Evolutionary conservation across 176 grass and related monocot genomes (phyloP).

Genomic region (Triticum timopheevii): DNA sequence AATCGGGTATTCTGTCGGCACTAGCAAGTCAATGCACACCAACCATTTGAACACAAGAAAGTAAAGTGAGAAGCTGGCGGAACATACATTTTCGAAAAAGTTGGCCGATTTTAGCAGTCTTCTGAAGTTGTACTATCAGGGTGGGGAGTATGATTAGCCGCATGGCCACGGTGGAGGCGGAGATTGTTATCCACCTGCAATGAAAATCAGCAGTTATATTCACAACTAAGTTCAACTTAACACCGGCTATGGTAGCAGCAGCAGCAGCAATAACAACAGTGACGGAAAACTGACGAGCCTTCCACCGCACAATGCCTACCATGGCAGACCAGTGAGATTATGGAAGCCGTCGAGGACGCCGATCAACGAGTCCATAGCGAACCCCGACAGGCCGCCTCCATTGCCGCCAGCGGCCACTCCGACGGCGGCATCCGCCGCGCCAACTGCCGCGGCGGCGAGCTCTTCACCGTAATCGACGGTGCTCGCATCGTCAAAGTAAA

Average conservation of each 20-base stretch:
- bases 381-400: constrained; percentile 33
- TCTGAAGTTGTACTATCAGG: constrained; percentile 68
- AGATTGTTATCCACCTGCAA: constrained; percentile 84
- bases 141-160: constrained; percentile 69
- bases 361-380: constrained; percentile 23
- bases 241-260: neutral
- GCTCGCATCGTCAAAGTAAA: neutral
- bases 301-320: constrained; percentile 41
- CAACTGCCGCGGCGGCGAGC: constrained; percentile 11
- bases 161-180: constrained; percentile 77
- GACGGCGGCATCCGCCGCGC: constrained; percentile 31
- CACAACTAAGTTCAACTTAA: neutral
- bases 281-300: neutral
- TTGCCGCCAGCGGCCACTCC: constrained; percentile 24
- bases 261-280: neutral
- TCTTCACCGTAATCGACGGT: constrained; percentile 11
- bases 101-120: constrained; percentile 55
- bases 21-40: neutral
- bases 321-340: constrained; percentile 75
- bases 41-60: neutral
- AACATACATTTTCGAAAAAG: constrained; percentile 59
- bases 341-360: constrained; percentile 61
- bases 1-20: neutral
- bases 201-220: constrained; percentile 19
- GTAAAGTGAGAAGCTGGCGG: neutral